phyloP scores from a whole-genome alignment of 2,329 filamentous ascomycete species.

The Colletotrichum brevisporum region DNA sequence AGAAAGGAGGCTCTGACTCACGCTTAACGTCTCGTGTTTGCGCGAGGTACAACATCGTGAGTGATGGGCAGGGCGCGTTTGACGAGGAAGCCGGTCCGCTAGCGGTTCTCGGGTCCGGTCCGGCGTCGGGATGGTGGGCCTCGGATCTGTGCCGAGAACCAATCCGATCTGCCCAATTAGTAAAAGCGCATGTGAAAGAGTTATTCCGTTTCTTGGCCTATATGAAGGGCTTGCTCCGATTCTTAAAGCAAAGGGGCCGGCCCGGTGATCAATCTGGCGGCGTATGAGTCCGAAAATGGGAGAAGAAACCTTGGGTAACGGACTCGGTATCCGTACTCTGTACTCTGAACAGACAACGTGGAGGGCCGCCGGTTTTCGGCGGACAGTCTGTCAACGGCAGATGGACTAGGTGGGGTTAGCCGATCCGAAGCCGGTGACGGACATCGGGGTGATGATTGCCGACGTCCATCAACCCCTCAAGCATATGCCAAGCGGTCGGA shows the following conservation, averaged over 20 bases:
- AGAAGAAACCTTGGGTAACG: too few relatives aligned
- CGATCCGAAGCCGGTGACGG: constrained; percentile 1
- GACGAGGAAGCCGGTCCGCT: not conserved
- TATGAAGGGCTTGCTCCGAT: too few relatives aligned
- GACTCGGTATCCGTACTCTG: too few relatives aligned
- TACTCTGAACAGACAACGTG: not conserved
- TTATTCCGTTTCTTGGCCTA: too few relatives aligned
- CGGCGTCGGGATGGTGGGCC: not conserved
- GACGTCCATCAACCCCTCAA: not conserved
- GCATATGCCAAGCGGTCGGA: not conserved
- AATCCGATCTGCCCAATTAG: constrained; percentile 4
- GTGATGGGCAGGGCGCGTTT: not conserved
- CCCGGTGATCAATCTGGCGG: not conserved
- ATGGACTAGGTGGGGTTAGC: not conserved
- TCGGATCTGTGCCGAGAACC: not conserved
- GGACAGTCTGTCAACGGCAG: not conserved
- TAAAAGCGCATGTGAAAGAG: not conserved
- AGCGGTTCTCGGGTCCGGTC: constrained; percentile 12
- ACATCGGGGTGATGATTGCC: constrained; percentile 5
- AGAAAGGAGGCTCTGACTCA: too few relatives aligned
- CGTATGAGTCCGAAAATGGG: too few relatives aligned
- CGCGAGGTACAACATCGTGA: too few relatives aligned
- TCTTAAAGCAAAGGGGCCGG: not conserved
- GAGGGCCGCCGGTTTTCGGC: not conserved
- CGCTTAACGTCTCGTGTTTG: too few relatives aligned